These are phyloP conservation scores for Lichtheimia ornata DNA, from an alignment of 371 early-diverging fungal species.

Conservation along the genomic window DNA sequence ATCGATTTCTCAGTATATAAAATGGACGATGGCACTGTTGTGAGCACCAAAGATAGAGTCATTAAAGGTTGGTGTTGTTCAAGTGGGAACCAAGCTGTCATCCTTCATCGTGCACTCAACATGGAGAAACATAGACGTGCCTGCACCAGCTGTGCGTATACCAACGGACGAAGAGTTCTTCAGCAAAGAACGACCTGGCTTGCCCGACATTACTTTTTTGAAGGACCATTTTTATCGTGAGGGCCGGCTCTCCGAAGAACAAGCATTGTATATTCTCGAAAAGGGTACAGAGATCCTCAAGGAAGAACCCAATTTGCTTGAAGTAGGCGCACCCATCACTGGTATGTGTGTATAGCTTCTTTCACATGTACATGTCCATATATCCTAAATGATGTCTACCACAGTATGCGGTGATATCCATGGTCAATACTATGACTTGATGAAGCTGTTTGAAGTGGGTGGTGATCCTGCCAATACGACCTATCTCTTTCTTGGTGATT, in stretches of 20 bases:
- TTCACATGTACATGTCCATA: background rate
- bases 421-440: constrained; percentile 98
- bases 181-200: constrained; percentile 66
- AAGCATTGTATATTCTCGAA: constrained; percentile 84
- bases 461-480: constrained; percentile 89
- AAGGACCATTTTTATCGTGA: constrained; percentile 89
- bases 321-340: constrained; percentile 90
- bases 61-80: constrained; percentile 59
- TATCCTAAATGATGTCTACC: constrained; percentile 12
- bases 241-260: constrained; percentile 89
- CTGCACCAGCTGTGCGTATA: constrained; percentile 51
- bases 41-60: constrained; percentile 76
- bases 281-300: constrained; percentile 74
- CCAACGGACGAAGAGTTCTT: constrained; percentile 58
- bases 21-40: constrained; percentile 78
- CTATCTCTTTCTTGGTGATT: constrained; percentile 96
- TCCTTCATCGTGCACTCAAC: background rate
- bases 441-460: constrained; percentile 97
- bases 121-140: constrained; percentile 43
- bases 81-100: background rate
- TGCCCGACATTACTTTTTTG: constrained; percentile 81
- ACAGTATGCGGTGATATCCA: constrained; percentile 98
- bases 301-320: constrained; percentile 83
- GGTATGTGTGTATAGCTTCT: constrained; percentile 41
- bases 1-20: constrained; percentile 78